Evolutionary conservation across 306 rosid genomes (phyloP).

Genomic region (Ochetophila trinervis): DNA sequence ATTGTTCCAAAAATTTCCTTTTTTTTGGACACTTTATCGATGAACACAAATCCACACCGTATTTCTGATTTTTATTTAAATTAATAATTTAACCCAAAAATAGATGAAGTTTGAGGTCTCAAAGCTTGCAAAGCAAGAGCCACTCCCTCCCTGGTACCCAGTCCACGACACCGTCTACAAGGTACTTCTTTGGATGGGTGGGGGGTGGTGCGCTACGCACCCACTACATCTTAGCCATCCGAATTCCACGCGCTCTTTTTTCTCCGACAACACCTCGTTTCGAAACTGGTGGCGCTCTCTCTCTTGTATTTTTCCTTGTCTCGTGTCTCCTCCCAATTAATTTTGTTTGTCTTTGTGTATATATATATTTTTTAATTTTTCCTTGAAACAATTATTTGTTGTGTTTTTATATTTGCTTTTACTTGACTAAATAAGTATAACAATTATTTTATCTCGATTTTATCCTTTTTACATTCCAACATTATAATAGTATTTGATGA

Average conservation of each 20-base stretch:
- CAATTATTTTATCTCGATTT: too few species aligned
- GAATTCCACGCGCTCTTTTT: background rate
- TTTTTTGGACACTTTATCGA: background rate
- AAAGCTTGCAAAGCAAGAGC: background rate
- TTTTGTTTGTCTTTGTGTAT: too few species aligned
- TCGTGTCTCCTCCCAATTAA: background rate
- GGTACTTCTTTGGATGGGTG: background rate
- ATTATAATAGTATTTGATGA: too few species aligned
- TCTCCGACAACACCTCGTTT: constrained; percentile 2
- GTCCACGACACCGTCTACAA: background rate
- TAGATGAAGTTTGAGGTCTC: background rate
- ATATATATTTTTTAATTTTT: too few species aligned
- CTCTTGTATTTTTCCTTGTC: background rate
- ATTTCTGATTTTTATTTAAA: background rate
- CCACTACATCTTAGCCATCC: background rate
- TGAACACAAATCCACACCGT: background rate
- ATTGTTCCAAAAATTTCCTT: constrained; percentile 2
- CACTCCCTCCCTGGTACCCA: background rate
- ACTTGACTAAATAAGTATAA: background rate
- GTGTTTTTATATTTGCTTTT: too few species aligned
- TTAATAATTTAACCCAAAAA: background rate
- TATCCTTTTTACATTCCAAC: too few species aligned
- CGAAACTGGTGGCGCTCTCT: background rate
- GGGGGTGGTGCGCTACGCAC: background rate
- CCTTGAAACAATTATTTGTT: too few species aligned